Percentiles rank a stretch among this genome's conserved stretches.
Evolutionary conservation across 2,329 filamentous ascomycete genomes (phyloP).

Genomic region (Alternaria novae-zelandiae): DNA sequence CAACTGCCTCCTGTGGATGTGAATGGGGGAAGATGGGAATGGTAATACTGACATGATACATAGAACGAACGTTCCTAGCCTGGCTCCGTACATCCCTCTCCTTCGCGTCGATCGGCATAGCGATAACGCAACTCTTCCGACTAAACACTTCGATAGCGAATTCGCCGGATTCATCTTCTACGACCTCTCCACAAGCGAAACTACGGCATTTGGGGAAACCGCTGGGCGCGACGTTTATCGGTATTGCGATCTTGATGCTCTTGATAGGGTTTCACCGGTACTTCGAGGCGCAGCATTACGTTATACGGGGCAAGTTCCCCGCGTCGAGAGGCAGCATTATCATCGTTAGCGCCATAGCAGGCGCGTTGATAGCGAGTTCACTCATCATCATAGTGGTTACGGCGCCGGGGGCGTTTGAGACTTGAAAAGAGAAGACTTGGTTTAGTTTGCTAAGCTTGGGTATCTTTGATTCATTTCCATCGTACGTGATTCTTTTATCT

Average conservation of each 20-base stretch:
- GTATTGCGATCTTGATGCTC: slow-evolving; percentile 75
- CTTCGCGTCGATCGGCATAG: slow-evolving; percentile 83
- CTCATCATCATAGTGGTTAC: slow-evolving; percentile 66
- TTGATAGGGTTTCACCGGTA: slow-evolving; percentile 80
- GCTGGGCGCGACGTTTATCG: slow-evolving; percentile 74
- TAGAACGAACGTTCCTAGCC: slow-evolving; percentile 83
- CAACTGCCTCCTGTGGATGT: neutral
- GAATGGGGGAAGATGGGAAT: neutral
- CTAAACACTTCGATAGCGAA: slow-evolving; percentile 70
- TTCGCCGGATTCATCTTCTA: neutral
- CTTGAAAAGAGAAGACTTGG: slow-evolving; percentile 15
- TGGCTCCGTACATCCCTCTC: slow-evolving; percentile 84
- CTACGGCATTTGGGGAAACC: slow-evolving; percentile 44
- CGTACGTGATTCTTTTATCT: slow-evolving; percentile 7
- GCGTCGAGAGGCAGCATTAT: slow-evolving; percentile 78
- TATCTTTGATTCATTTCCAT: slow-evolving; percentile 31
- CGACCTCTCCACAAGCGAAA: slow-evolving; percentile 14
- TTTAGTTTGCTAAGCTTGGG: slow-evolving; percentile 15
- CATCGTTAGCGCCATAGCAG: slow-evolving; percentile 70
- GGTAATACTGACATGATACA: neutral
- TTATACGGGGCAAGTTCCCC: slow-evolving; percentile 80
- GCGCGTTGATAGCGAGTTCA: slow-evolving; percentile 63
- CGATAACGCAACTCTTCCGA: slow-evolving; percentile 83
- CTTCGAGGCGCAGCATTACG: slow-evolving; percentile 78
- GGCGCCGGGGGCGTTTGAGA: slow-evolving; percentile 56